These are phyloP conservation scores for Coccomyxa subellipsoidea DNA, from an alignment of 163 green algal species.

Conservation along the genomic window DNA sequence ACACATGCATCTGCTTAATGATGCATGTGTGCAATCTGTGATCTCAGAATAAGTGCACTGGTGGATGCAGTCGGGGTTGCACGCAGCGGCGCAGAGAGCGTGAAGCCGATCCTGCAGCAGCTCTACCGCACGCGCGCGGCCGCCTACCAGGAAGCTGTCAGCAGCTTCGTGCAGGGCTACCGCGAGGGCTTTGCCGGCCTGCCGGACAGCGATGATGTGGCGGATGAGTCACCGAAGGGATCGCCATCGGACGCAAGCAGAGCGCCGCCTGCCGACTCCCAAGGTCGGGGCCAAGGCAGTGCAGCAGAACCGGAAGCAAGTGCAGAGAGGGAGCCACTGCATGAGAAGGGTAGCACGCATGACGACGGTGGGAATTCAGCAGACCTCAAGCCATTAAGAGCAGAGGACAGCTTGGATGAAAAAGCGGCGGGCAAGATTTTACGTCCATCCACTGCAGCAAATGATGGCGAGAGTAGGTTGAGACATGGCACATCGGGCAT, in stretches of 20 bases:
- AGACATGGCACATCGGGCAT: too few relatives aligned
- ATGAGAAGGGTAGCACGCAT: too few relatives aligned
- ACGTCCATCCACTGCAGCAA: too few relatives aligned
- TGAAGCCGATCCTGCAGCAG: constrained; percentile 5
- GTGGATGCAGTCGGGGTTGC: not conserved
- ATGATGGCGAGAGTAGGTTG: too few relatives aligned
- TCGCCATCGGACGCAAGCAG: not conserved
- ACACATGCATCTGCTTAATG: too few relatives aligned
- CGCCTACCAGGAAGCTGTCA: not conserved
- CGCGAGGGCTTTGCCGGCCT: not conserved
- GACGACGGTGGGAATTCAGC: too few relatives aligned
- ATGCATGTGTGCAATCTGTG: too few relatives aligned
- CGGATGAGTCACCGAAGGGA: not conserved
- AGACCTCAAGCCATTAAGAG: too few relatives aligned
- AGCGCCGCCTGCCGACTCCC: not conserved
- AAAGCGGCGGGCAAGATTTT: too few relatives aligned
- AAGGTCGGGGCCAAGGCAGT: not conserved
- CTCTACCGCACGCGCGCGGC: not conserved
- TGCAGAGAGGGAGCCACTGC: not conserved
- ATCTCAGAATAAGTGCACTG: too few relatives aligned
- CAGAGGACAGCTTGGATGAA: too few relatives aligned
- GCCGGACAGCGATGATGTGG: not conserved
- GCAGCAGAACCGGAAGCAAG: not conserved
- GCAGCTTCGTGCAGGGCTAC: constrained; percentile 2
- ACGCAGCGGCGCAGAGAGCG: not conserved